These are phyloP conservation scores for Carex arenaria DNA, from an alignment of 202 grass and related monocot genomes.

Conservation along the genomic window DNA sequence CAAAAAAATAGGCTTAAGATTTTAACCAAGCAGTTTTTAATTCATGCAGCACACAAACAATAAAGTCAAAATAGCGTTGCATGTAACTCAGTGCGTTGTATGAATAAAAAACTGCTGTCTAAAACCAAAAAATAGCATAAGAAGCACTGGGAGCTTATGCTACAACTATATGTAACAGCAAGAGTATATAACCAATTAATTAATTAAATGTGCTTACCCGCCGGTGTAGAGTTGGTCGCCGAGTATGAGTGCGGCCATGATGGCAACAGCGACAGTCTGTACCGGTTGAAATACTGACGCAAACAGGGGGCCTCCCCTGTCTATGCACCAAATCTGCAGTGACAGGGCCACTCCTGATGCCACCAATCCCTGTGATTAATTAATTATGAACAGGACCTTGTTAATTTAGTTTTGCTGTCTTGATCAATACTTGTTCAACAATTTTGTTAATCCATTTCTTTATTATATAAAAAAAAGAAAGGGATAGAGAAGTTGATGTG, in stretches of 20 bases:
- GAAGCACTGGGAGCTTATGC: neutral
- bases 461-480: neutral
- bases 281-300: conserved; percentile 88
- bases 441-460: neutral
- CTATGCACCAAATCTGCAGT: conserved; percentile 96
- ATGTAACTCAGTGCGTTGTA: no score
- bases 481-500: neutral
- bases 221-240: conserved; percentile 83
- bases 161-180: neutral
- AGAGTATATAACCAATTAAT: neutral
- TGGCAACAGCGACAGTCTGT: conserved; percentile 83
- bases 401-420: neutral
- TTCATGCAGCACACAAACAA: no score
- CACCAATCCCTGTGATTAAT: conserved; percentile 55
- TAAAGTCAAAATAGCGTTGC: no score
- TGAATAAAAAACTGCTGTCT: no score
- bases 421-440: neutral
- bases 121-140: no score
- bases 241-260: conserved; percentile 77
- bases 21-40: no score
- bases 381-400: neutral
- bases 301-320: conserved; percentile 89
- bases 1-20: no score
- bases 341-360: conserved; percentile 72
- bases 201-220: conserved; percentile 39